Conservation (phyloP, 495 filamentous ascomycete genomes). For the Penicillium flavigenum region DNA sequence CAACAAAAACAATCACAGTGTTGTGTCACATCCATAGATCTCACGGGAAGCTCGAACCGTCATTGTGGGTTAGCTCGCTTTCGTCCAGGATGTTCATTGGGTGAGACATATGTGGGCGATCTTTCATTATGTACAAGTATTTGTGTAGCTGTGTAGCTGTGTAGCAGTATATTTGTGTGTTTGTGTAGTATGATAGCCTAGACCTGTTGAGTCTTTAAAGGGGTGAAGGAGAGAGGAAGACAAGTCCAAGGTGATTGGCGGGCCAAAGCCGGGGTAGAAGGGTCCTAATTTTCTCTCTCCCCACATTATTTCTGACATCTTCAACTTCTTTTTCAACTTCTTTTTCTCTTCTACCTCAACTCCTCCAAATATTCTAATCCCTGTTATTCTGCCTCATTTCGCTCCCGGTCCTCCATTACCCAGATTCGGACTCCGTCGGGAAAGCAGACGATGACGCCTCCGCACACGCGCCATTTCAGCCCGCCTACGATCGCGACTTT, state of each 20-base stretch:
- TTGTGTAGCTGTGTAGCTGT: no score
- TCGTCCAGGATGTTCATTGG: slow-evolving; percentile 1
- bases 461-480: background rate
- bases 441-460: slow-evolving; percentile 5
- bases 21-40: background rate
- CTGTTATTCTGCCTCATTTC: background rate
- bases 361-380: background rate
- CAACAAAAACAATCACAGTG: background rate
- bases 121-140: background rate
- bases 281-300: background rate
- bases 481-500: background rate
- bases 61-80: no score
- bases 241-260: no score
- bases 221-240: no score
- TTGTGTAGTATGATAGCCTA: no score
- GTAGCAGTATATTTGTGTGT: no score
- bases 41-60: background rate
- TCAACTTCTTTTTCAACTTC: background rate
- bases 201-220: no score
- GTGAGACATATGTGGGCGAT: background rate
- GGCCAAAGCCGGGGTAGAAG: background rate
- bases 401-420: background rate
- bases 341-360: background rate
- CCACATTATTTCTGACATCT: background rate
- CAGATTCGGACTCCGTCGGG: background rate